Conservation (phyloP, 768 basidiomycete genomes). For the Lyophyllum atratum region DNA sequence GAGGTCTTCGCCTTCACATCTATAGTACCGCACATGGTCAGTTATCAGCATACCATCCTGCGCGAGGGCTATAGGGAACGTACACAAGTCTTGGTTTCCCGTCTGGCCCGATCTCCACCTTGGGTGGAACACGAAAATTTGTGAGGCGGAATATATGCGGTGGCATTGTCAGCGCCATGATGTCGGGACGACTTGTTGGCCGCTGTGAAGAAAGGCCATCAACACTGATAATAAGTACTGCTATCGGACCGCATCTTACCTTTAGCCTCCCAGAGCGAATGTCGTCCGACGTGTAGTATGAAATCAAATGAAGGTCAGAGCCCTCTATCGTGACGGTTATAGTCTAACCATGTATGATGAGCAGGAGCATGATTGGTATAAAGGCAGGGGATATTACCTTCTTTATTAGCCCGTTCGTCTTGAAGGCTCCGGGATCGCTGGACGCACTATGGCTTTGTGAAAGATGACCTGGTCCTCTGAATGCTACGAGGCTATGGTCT, state of each 20-base stretch:
- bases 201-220: conserved; percentile 35
- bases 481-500: conserved; percentile 35
- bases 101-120: conserved; percentile 73
- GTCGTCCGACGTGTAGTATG: conserved; percentile 83
- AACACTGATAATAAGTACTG: background rate
- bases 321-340: conserved; percentile 82
- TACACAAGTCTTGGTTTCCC: conserved; percentile 68
- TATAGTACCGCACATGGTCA: background rate
- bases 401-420: conserved; percentile 76
- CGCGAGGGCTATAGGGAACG: conserved; percentile 23
- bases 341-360: conserved; percentile 49
- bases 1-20: conserved; percentile 37
- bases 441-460: conserved; percentile 29
- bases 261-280: conserved; percentile 68
- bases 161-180: conserved; percentile 72
- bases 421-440: conserved; percentile 61
- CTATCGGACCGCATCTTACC: conserved; percentile 26
- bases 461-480: conserved; percentile 34
- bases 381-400: conserved; percentile 48
- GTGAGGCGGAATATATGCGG: conserved; percentile 77
- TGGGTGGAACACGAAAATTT: conserved; percentile 83
- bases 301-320: conserved; percentile 80
- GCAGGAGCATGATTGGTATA: background rate
- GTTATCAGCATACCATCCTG: background rate
- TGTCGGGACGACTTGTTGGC: conserved; percentile 70